Conservation (phyloP, 352 stramenopile species). For the Phytopythium litorale region DNA sequence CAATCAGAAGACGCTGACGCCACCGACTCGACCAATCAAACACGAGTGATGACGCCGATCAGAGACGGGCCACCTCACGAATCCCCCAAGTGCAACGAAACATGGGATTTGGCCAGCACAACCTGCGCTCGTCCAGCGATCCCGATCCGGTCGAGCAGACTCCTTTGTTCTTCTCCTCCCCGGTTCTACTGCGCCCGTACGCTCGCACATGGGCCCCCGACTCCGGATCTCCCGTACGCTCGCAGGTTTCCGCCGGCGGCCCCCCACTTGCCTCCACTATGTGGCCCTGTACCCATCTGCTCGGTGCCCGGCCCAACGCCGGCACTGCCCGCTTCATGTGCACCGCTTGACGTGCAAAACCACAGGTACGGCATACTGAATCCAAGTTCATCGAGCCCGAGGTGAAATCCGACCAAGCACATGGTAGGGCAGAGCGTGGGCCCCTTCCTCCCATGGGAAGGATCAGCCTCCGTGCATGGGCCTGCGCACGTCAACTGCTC, state of each 20-base stretch:
- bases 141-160: not conserved
- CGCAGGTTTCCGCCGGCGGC: slow-evolving; percentile 7
- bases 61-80: not conserved
- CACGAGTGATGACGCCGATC: not conserved
- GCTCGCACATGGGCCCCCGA: slow-evolving; percentile 7
- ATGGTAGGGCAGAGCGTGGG: not conserved
- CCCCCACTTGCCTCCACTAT: not conserved
- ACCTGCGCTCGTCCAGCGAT: not conserved
- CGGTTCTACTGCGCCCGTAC: slow-evolving; percentile 3
- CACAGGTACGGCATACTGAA: not conserved
- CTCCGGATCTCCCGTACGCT: slow-evolving; percentile 13
- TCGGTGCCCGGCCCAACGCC: not conserved
- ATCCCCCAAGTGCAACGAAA: not conserved
- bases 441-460: not conserved
- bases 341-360: slow-evolving; percentile 4
- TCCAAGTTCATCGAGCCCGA: not conserved
- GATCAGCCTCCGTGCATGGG: not conserved
- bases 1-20: slow-evolving; percentile 6
- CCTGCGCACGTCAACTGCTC: not conserved
- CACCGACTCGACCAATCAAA: slow-evolving; percentile 12
- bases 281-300: not conserved
- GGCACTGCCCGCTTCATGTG: not conserved
- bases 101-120: not conserved
- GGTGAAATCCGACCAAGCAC: not conserved
- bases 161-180: too few species aligned